Conservation (phyloP, 257 asterid genomes). For the Forsythia viridissima region DNA sequence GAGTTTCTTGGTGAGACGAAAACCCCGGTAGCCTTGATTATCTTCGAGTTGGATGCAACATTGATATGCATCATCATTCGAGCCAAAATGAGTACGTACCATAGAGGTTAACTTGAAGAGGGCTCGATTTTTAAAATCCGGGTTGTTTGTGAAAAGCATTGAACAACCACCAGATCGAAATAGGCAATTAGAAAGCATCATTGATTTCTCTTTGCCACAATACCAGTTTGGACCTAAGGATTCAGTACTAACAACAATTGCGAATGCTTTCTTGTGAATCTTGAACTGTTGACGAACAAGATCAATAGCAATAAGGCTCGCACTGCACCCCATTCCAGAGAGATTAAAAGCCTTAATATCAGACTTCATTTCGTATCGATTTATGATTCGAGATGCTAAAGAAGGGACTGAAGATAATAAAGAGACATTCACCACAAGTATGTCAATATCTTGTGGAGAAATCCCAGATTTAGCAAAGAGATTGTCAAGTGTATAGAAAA, state of each 20-base stretch:
- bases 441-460: constrained; percentile 37
- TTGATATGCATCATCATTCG: constrained; percentile 33
- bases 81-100: constrained; percentile 35
- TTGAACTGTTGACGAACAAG: constrained; percentile 31
- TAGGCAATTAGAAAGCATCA: constrained; percentile 42
- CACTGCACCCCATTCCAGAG: constrained; percentile 50
- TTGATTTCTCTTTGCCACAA: constrained; percentile 37
- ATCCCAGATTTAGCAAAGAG: constrained; percentile 28
- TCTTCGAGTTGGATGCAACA: constrained; percentile 44
- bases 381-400: constrained; percentile 29
- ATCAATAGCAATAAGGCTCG: constrained; percentile 38
- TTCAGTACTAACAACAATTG: constrained; percentile 38
- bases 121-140: constrained; percentile 11
- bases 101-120: constrained; percentile 30
- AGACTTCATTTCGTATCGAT: constrained; percentile 37
- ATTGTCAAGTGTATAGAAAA: constrained; percentile 27
- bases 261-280: constrained; percentile 17
- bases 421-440: constrained; percentile 43
- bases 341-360: constrained; percentile 38
- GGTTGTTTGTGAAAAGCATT: constrained; percentile 36
- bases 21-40: constrained; percentile 28
- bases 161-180: constrained; percentile 49
- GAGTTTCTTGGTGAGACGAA: constrained; percentile 33
- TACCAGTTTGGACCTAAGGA: constrained; percentile 39
- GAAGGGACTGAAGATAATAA: constrained; percentile 32